A percentile compares a stretch with the other conserved stretches of the same genome.
Evolutionary conservation across 2,329 filamentous ascomycete genomes (phyloP).

Genomic region (Dothiorella sarmentorum): DNA sequence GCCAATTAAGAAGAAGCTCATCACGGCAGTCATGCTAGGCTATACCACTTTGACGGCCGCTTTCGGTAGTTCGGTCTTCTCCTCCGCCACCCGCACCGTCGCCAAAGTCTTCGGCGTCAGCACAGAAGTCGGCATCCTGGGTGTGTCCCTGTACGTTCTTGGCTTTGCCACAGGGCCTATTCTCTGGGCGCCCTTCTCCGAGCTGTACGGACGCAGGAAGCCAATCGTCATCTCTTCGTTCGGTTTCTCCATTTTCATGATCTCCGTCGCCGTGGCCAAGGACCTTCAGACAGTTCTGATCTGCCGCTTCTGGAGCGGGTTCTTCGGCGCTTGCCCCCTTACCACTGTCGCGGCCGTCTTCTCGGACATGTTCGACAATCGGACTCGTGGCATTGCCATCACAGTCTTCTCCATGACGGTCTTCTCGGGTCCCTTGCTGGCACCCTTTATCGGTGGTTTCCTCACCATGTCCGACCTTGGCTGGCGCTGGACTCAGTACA

Average conservation of each 20-base stretch:
- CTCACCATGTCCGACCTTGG: conserved; percentile 50
- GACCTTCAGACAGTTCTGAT: conserved; percentile 53
- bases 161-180: conserved; percentile 47
- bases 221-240: conserved; percentile 50
- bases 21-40: conserved; percentile 65
- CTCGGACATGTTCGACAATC: conserved; percentile 55
- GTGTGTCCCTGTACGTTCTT: conserved; percentile 49
- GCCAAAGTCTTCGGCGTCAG: conserved; percentile 43
- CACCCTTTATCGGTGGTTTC: conserved; percentile 55
- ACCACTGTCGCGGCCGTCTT: conserved; percentile 55
- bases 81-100: conserved; percentile 35
- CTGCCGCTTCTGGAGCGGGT: conserved; percentile 52
- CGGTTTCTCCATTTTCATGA: conserved; percentile 50
- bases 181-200: conserved; percentile 50
- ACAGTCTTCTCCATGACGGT: conserved; percentile 52
- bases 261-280: conserved; percentile 49
- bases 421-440: conserved; percentile 52
- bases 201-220: conserved; percentile 48
- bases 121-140: conserved; percentile 48
- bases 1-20: conserved; percentile 72
- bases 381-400: conserved; percentile 40
- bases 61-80: conserved; percentile 56
- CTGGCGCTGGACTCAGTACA: conserved; percentile 52
- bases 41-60: conserved; percentile 67
- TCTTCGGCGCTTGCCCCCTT: conserved; percentile 53